Base-by-base conservation (phyloP, 2,329 filamentous ascomycete genomes). In the Diplocarpon mali region DNA sequence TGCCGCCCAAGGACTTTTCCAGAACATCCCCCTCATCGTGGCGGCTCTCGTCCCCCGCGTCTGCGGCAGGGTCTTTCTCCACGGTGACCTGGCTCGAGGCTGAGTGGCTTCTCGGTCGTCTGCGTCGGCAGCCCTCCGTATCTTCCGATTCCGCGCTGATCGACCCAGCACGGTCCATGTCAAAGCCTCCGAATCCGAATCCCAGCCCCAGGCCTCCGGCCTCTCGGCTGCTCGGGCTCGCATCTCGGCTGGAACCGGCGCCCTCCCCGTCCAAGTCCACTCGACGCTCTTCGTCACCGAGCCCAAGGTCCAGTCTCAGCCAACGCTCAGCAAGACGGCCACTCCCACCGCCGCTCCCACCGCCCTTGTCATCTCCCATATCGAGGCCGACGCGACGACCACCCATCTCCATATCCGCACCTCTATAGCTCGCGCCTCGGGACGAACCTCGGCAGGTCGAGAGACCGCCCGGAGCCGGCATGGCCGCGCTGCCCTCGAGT, bases 391-490 rank as follows among this genome's bases (percentile, higher is more conserved):
- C 3, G 2, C 24, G 24, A 17, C 32, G 10, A 16, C 40, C 40
- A 20, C 40, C 34, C 24, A 34, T 31, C n/a, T 29, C 24, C 40
- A 36, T 42, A 36, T 42, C 34, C 4, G 40, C 15, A 8, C 40
- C 24, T 16, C 40, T 13, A 37, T 36, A 42, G 17, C 34, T 36
- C 24, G 32, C 28, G 15, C 20, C 24, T 8, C 32, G 3, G 9
- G 40, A 27, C 9, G n/a, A 16, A 15, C 5, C n/a, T 24, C 35
- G 28, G 10, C 20, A 36, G 31, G 36, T 36, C 15, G 40, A 16
- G 20, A 36, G n/a, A 30, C 24, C 40, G 34, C 40, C 40, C 20
- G 17, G 13, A 13, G 14, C 28, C 32, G n/a, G 32, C 35, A 31
- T 17, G 17, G 9, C 6, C n/a, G 31, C 24, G 12, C 32, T 36